A percentile compares a stretch with the other conserved stretches of the same genome.
Evolutionary conservation across 495 filamentous ascomycete species (phyloP).

Genomic region (Penicillium roqueforti): DNA sequence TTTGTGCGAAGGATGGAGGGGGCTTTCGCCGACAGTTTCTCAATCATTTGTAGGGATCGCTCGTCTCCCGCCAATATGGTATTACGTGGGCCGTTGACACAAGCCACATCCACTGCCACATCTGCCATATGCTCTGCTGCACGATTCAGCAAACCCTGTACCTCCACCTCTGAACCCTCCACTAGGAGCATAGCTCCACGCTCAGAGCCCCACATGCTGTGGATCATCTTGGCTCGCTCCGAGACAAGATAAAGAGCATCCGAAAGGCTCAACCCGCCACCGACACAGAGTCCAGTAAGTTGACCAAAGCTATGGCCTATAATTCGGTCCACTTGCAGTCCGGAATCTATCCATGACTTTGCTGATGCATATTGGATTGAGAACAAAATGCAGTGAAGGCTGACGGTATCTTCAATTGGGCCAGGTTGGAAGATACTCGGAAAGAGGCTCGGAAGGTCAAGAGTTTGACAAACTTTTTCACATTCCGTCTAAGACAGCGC

Average conservation of each 20-base stretch:
- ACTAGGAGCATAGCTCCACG: not conserved
- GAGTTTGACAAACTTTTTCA: not conserved
- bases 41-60: slow-evolving; percentile 27
- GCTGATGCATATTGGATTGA: slow-evolving; percentile 49
- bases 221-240: slow-evolving; percentile 26
- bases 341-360: slow-evolving; percentile 47
- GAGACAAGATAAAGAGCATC: slow-evolving; percentile 41
- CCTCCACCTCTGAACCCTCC: not conserved
- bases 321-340: slow-evolving; percentile 32
- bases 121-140: not conserved
- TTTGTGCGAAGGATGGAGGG: slow-evolving; percentile 22
- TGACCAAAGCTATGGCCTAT: slow-evolving; percentile 56
- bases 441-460: not conserved
- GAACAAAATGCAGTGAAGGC: slow-evolving; percentile 42
- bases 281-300: slow-evolving; percentile 45
- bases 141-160: not conserved
- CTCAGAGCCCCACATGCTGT: not conserved
- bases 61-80: slow-evolving; percentile 36
- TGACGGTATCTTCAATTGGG: slow-evolving; percentile 30
- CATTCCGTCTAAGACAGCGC: not conserved
- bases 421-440: not conserved
- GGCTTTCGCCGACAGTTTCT: not conserved
- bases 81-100: slow-evolving; percentile 42
- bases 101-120: slow-evolving; percentile 33
- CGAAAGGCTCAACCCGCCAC: slow-evolving; percentile 29